Evolutionary conservation across 2,329 filamentous ascomycete species (phyloP), one percentile per base, ranked within the genome.

Genomic region (Penicillium sp.): DNA sequence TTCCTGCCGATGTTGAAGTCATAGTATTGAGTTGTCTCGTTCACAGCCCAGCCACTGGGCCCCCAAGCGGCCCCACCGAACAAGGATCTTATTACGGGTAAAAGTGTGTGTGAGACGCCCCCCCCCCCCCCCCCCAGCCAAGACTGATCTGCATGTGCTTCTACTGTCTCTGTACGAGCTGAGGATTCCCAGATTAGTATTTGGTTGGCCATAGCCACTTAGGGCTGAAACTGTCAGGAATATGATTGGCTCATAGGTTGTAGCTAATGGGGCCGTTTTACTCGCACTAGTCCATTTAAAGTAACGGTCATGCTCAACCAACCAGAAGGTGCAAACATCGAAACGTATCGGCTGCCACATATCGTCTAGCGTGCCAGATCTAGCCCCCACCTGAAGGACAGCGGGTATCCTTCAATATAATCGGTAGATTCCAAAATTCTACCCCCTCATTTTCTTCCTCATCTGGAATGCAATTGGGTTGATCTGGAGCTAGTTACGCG

Each of bases 121-220:
- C 29, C 5, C 23, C n/a, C 10, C 18, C 16, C 34, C 14, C 28
- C 44, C 19, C 29, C 5, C 23, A 10, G 14, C 18, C 16, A 5
- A 36, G 18, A 34, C 29, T 47, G 44, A 47, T 47, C 31, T 34
- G 8, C 44, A 47, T 47, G 4, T 47, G 13, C 18, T 34, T 34
- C n/a, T n/a, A n/a, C n/a, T n/a, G n/a, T n/a, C n/a, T n/a, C n/a
- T n/a, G n/a, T 26, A 26, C 28, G 31, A 47, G 26, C n/a, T 33
- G 43, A 46, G 43, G 18, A 23, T 33, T 1, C 16, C 16, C 24
- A 28, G 23, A 26, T 33, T 47, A 28, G 7, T 34, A 23, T 21
- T 16, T 34, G 14, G 44, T 23, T 34, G 44, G 18, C 19, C 44
- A 34, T 14, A 33, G 28, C 44, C 44, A 34, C 18, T 24, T 47